phyloP scores from a whole-genome alignment of 208 protist species.

The Strigomonas culicis region DNA sequence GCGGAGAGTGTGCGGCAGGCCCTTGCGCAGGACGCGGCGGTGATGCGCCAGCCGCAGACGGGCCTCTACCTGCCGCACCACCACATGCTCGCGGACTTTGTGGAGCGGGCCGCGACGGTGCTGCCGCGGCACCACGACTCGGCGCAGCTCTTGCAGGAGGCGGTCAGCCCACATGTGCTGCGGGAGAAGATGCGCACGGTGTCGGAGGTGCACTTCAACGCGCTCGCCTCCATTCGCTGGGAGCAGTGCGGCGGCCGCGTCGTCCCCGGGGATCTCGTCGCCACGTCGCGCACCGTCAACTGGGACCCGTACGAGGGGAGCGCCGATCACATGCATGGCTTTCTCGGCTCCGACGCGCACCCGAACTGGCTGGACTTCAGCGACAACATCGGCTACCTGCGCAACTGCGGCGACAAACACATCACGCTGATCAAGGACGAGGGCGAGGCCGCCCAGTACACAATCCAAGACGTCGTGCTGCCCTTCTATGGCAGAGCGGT shows the following conservation, averaged over 20 bases:
- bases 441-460: constrained; percentile 38
- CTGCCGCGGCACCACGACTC: constrained; percentile 55
- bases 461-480: constrained; percentile 60
- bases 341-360: constrained; percentile 43
- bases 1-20: constrained; percentile 32
- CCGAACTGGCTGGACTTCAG: constrained; percentile 37
- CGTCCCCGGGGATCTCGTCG: constrained; percentile 54
- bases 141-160: constrained; percentile 68
- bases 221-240: constrained; percentile 66
- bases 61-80: constrained; percentile 79
- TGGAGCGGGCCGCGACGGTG: constrained; percentile 46
- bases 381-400: not conserved
- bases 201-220: constrained; percentile 82
- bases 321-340: constrained; percentile 65
- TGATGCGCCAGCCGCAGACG: constrained; percentile 41
- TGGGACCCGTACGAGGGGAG: constrained; percentile 57
- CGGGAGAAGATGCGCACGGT: constrained; percentile 67
- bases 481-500: constrained; percentile 30
- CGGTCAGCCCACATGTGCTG: constrained; percentile 46
- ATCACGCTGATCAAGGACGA: not conserved
- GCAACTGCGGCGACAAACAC: not conserved
- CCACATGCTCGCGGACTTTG: constrained; percentile 65
- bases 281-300: not conserved
- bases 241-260: constrained; percentile 34
- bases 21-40: constrained; percentile 30